Percentiles rank a stretch among this genome's conserved stretches.
Conservation (phyloP, 2,329 filamentous ascomycete species). For the Penicillium sp. region DNA sequence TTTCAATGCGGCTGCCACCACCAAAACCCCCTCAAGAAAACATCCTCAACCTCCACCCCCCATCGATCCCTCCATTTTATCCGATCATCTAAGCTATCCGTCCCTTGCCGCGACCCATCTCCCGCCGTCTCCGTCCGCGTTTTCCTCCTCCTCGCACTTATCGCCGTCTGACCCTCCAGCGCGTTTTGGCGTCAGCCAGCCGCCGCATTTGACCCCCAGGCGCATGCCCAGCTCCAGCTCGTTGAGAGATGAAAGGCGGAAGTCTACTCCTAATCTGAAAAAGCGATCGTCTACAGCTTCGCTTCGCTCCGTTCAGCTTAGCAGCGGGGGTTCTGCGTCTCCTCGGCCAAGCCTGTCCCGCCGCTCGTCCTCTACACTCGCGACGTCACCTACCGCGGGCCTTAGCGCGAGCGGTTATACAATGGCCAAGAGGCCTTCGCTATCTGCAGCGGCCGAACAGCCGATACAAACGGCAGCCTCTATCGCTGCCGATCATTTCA, state of each 20-base stretch:
- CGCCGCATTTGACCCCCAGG: constrained; percentile 30
- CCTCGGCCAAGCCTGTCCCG: constrained; percentile 39
- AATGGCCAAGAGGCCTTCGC: constrained; percentile 36
- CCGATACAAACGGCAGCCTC: constrained; percentile 53
- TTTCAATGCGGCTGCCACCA: constrained; percentile 27
- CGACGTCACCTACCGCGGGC: constrained; percentile 31
- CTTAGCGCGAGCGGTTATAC: constrained; percentile 19
- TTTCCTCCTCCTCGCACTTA: constrained; percentile 30
- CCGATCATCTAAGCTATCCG: constrained; percentile 34
- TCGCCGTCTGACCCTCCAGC: constrained; percentile 31
- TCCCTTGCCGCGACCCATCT: constrained; percentile 32
- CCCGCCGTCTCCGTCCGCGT: constrained; percentile 31
- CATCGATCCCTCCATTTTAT: constrained; percentile 26
- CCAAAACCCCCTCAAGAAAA: constrained; percentile 23
- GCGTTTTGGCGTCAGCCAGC: constrained; percentile 25
- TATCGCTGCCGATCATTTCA: constrained; percentile 72
- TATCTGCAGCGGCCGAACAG: constrained; percentile 29
- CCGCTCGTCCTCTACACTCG: constrained; percentile 39
- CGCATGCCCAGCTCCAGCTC: constrained; percentile 42
- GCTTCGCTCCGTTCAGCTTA: constrained; percentile 40
- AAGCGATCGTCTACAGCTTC: constrained; percentile 46
- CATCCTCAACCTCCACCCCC: constrained; percentile 19
- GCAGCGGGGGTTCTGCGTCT: constrained; percentile 32
- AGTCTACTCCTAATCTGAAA: constrained; percentile 41
- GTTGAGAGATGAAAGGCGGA: constrained; percentile 42